Conservation (phyloP, 2,329 filamentous ascomycete genomes). For the Arachnopeziza araneosa region DNA sequence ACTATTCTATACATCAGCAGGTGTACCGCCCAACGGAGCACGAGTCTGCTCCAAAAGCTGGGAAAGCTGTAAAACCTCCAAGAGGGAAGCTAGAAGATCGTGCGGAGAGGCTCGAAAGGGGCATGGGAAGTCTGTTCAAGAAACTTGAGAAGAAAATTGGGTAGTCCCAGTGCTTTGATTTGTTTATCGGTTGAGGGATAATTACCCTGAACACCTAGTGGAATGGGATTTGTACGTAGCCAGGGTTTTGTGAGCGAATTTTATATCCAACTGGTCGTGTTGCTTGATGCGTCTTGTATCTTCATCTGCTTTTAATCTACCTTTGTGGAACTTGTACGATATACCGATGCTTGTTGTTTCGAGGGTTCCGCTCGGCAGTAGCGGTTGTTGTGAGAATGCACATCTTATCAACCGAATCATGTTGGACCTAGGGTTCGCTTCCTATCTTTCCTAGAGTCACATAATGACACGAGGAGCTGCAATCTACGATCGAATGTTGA, state of each 20-base stretch:
- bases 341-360: background rate
- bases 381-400: background rate
- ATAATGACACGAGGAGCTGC: background rate
- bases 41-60: slow-evolving; percentile 43
- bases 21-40: slow-evolving; percentile 62
- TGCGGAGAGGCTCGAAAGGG: slow-evolving; percentile 62
- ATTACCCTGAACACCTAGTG: background rate
- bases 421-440: background rate
- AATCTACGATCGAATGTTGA: background rate
- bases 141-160: slow-evolving; percentile 65
- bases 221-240: background rate
- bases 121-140: slow-evolving; percentile 66
- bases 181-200: background rate
- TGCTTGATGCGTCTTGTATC: too few relatives aligned
- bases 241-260: too few relatives aligned
- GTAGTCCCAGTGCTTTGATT: slow-evolving; percentile 8
- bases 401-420: background rate
- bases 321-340: too few relatives aligned
- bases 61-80: slow-evolving; percentile 40
- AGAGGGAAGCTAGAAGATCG: slow-evolving; percentile 57
- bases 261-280: too few relatives aligned
- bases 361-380: background rate
- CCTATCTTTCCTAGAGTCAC: background rate
- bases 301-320: too few relatives aligned
- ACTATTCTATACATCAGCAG: slow-evolving; percentile 62